These are phyloP conservation scores for Mrakia frigida DNA, from an alignment of 768 basidiomycete species.

Conservation along the genomic window DNA sequence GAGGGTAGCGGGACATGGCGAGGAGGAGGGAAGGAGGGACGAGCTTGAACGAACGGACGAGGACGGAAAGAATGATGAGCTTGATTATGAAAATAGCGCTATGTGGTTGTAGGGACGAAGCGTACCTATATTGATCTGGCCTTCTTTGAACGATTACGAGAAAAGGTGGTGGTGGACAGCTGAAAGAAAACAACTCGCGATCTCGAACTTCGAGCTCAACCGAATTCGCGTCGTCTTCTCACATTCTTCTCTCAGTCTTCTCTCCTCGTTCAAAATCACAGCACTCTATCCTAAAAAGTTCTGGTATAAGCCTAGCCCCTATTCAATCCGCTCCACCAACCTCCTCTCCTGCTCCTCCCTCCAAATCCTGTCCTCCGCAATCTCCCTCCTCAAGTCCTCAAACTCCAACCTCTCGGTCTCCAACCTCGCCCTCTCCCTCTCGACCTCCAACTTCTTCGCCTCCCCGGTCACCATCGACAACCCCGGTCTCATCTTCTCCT, in stretches of 20 bases:
- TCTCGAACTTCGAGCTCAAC: too few relatives aligned
- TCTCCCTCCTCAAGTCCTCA: conserved; percentile 5
- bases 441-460: conserved; percentile 1
- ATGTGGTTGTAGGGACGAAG: too few relatives aligned
- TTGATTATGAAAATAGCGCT: too few relatives aligned
- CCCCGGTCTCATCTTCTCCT: conserved; percentile 8
- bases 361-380: neutral
- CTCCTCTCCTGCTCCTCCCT: conserved; percentile 15
- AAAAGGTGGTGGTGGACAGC: too few relatives aligned
- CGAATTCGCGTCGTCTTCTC: too few relatives aligned
- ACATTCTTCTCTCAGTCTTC: too few relatives aligned
- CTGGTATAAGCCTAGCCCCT: too few relatives aligned
- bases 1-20: conserved; percentile 18
- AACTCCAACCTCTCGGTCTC: neutral
- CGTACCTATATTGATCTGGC: too few relatives aligned
- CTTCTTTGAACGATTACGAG: too few relatives aligned
- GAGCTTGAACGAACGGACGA: neutral
- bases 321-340: neutral
- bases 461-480: neutral
- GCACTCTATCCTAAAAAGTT: too few relatives aligned
- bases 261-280: too few relatives aligned
- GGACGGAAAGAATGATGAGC: neutral
- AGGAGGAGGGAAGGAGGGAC: neutral
- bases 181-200: too few relatives aligned
- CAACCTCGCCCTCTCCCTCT: conserved; percentile 13